Evolutionary conservation across 257 asterid species (phyloP).

Genomic region (Solanum sejunctum): DNA sequence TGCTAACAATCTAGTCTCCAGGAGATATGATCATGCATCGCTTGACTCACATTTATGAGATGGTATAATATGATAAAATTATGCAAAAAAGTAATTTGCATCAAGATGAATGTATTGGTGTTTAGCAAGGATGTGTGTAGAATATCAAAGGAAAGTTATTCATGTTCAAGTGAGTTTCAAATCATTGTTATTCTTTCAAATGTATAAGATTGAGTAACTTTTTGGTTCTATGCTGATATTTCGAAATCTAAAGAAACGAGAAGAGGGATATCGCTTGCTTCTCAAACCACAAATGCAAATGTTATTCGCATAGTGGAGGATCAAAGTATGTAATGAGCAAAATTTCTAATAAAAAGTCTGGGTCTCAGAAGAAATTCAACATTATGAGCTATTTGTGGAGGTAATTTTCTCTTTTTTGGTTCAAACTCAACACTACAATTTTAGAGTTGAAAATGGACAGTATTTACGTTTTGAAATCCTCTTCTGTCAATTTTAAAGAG

Average conservation of each 20-base stretch:
- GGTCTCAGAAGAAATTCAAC: background rate
- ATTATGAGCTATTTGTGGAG: background rate
- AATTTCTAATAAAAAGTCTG: background rate
- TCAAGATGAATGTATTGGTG: background rate
- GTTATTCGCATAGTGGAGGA: background rate
- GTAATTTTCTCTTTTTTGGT: background rate
- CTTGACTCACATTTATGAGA: background rate
- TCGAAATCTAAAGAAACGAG: background rate
- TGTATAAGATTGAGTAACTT: background rate
- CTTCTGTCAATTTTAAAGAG: background rate
- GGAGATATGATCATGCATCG: background rate
- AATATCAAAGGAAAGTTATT: background rate
- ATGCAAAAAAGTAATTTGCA: background rate
- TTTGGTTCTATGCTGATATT: background rate
- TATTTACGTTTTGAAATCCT: background rate
- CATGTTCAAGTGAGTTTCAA: background rate
- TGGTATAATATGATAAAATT: background rate
- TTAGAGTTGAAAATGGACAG: background rate
- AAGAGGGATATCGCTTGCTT: background rate
- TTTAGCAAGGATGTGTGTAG: background rate
- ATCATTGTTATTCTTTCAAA: background rate
- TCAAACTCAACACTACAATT: background rate
- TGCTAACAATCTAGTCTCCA: background rate
- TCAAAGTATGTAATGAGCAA: background rate
- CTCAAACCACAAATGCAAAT: background rate